Evolutionary conservation across 257 asterid genomes (phyloP).

Genomic region (Handroanthus guayacan): DNA sequence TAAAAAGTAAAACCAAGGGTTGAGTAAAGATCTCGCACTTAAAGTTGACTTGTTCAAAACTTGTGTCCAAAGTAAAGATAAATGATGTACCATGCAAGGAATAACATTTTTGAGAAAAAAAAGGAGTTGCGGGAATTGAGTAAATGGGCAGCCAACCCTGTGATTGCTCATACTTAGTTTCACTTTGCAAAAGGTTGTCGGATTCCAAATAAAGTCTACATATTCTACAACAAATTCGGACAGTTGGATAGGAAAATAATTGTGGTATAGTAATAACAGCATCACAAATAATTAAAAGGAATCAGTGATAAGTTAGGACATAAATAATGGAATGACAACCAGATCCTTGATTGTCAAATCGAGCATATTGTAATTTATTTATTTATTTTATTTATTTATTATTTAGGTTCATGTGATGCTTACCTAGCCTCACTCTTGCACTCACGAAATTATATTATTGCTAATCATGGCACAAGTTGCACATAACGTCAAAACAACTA

Average conservation of each 20-base stretch:
- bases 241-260: constrained; percentile 9
- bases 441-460: background rate
- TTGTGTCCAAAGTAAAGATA: background rate
- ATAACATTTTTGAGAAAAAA: background rate
- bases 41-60: background rate
- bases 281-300: background rate
- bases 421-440: background rate
- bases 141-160: constrained; percentile 8
- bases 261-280: constrained; percentile 2
- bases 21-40: background rate
- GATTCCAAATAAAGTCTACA: background rate
- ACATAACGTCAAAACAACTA: background rate
- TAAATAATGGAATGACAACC: constrained; percentile 1
- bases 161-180: background rate
- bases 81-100: background rate
- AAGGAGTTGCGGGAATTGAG: background rate
- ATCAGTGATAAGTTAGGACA: background rate
- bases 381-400: background rate
- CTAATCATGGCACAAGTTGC: background rate
- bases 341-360: background rate
- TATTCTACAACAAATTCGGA: background rate
- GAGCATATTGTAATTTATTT: background rate
- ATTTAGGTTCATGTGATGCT: constrained; percentile 2
- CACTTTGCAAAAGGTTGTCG: constrained; percentile 8
- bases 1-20: too few relatives aligned